Evolutionary conservation across 345 rosid genomes (phyloP), one percentile per base, ranked within the genome.

Genomic region (Clausena lansium): DNA sequence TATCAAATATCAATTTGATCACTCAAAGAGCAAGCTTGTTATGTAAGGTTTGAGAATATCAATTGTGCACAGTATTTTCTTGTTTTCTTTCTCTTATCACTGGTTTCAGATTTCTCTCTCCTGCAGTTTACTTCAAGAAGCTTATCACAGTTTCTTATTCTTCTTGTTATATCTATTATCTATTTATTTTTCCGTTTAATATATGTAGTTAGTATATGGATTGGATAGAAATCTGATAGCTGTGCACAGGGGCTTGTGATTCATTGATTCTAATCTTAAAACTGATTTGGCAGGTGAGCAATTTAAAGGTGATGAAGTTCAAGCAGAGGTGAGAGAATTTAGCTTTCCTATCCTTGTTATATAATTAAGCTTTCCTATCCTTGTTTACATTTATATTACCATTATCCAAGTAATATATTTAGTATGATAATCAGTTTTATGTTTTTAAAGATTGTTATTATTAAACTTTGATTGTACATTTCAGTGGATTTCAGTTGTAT

Each of bases 221-320:
- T 45, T 45, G 50, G 50, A 45, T 45, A 13, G 50, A 45, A 41
- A 41, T 41, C 47, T 74, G 58, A 39, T 60, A 39, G 20, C 30
- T 75, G 30, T 17, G 5, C 32, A 32, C 2, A 32, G 52, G 38
- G 22, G 7, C 33, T 39, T 9, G 20, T 7, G 32, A 24, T 7
- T 52, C 35, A 33, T 54, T 66, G 33, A 5, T 19, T 76, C 41
- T 33, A 32, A 65, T 63, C 39, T 55, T 74, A 33, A 11, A 47
- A 33, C 71, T 74, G n/a, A 28, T 77, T 71, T 86, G 83, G 78
- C 75, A 91, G 93, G 88, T 79, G 94, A 91, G 77, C 89, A 86
- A 74, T 81, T 90, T 76, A 88, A 85, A 83, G 85, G 77, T 25
- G 90, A 84, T 55, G 90, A 89, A 76, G 76, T 82, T 76, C 85